These are phyloP conservation scores for Datisca glomerata DNA, from an alignment of 306 rosid species.

Conservation along the genomic window DNA sequence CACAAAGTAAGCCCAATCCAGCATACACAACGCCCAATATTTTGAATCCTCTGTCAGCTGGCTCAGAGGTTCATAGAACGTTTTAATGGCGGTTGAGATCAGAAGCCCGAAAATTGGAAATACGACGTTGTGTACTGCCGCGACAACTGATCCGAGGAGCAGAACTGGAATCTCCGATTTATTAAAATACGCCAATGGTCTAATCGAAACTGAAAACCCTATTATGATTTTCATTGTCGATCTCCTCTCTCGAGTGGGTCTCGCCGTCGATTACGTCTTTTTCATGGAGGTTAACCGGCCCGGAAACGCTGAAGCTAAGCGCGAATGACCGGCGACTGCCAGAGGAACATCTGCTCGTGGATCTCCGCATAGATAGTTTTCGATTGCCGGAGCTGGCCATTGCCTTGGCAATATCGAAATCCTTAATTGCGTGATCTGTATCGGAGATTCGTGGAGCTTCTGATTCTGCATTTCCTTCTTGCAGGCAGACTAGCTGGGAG, in stretches of 20 bases:
- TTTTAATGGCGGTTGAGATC: too few species aligned
- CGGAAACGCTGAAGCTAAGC: slow-evolving; percentile 19
- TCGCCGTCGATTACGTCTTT: slow-evolving; percentile 10
- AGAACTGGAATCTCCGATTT: too few species aligned
- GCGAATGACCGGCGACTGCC: slow-evolving; percentile 18
- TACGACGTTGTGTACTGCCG: slow-evolving; percentile 37
- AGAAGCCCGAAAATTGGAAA: too few species aligned
- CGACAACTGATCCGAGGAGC: too few species aligned
- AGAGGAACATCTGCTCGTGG: slow-evolving; percentile 40
- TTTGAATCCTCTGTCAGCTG: too few species aligned
- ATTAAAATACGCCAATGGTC: too few species aligned
- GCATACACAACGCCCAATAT: too few species aligned
- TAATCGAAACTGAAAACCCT: slow-evolving; percentile 39
- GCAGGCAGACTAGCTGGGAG: too few species aligned
- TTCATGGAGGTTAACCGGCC: slow-evolving; percentile 8
- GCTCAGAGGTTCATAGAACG: slow-evolving; percentile 33
- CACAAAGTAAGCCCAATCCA: too few species aligned
- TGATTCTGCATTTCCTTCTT: slow-evolving; percentile 33
- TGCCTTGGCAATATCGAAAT: slow-evolving; percentile 14
- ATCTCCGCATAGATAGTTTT: too few species aligned
- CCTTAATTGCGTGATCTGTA: slow-evolving; percentile 9
- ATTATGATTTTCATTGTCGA: slow-evolving; percentile 6
- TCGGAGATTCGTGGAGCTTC: slow-evolving; percentile 11
- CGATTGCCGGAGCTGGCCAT: slow-evolving; percentile 13
- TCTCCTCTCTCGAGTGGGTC: slow-evolving; percentile 1